phyloP scores from a whole-genome alignment of 164 flowering plant genomes.

The Magnolia sinica region DNA sequence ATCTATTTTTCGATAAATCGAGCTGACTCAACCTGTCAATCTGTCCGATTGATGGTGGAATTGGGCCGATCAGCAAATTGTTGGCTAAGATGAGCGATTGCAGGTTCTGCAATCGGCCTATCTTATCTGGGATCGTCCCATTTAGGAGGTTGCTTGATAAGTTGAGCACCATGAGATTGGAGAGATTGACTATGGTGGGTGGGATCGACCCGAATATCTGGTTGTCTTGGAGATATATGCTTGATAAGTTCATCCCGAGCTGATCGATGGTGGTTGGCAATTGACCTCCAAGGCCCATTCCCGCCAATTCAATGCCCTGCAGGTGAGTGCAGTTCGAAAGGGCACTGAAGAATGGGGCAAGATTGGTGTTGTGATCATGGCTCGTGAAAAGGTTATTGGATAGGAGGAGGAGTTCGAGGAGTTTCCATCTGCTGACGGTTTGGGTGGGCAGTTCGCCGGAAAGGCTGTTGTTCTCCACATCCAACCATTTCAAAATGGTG shows the following conservation, averaged over 20 bases:
- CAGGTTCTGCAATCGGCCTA: slow-evolving; percentile 29
- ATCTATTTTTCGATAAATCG: slow-evolving; percentile 47
- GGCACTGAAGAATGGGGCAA: slow-evolving; percentile 41
- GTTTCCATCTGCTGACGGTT: slow-evolving; percentile 17
- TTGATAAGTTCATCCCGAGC: slow-evolving; percentile 13
- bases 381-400: slow-evolving; percentile 42
- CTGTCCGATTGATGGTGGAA: slow-evolving; percentile 37
- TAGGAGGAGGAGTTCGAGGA: slow-evolving; percentile 30
- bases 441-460: slow-evolving; percentile 45
- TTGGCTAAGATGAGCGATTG: slow-evolving; percentile 44
- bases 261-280: slow-evolving; percentile 32
- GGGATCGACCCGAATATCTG: slow-evolving; percentile 45
- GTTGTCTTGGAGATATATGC: slow-evolving; percentile 39
- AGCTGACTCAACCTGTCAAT: slow-evolving; percentile 35
- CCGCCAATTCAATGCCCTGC: slow-evolving; percentile 41
- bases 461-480: slow-evolving; percentile 43
- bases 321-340: slow-evolving; percentile 39
- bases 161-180: slow-evolving; percentile 33
- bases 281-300: slow-evolving; percentile 46
- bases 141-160: slow-evolving; percentile 40
- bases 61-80: slow-evolving; percentile 32
- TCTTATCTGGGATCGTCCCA: slow-evolving; percentile 50
- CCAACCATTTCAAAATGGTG: slow-evolving; percentile 29
- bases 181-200: slow-evolving; percentile 28
- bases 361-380: slow-evolving; percentile 47